phyloP scores from a whole-genome alignment of 768 basidiomycete species.

The Leucogyrophana mollusca region DNA sequence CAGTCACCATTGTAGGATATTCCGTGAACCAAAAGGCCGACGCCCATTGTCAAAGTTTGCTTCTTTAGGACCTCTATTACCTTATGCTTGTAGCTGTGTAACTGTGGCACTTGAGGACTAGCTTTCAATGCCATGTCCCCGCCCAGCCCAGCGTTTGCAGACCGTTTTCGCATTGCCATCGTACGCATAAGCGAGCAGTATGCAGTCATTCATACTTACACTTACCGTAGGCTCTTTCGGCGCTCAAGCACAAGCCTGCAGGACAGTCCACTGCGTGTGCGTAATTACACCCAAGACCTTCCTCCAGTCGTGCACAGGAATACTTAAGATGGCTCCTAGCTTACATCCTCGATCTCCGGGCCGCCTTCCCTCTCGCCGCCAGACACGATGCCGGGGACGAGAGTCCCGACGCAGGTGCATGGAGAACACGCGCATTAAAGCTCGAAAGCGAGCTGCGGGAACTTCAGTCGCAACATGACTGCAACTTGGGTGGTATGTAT shows the following conservation, averaged over 20 bases:
- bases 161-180: constrained; percentile 17
- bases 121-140: too few species aligned
- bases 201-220: neutral
- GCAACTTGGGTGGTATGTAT: constrained; percentile 21
- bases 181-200: constrained; percentile 12
- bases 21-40: too few species aligned
- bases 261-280: constrained; percentile 23
- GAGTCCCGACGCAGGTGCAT: constrained; percentile 2
- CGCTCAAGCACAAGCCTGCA: constrained; percentile 23
- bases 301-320: neutral
- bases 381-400: neutral
- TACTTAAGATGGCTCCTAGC: constrained; percentile 10
- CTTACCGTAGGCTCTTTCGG: constrained; percentile 16
- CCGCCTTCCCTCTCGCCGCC: constrained; percentile 18
- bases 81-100: too few species aligned
- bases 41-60: too few species aligned
- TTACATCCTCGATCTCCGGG: constrained; percentile 24
- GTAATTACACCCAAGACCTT: neutral
- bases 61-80: too few species aligned
- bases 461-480: constrained; percentile 19
- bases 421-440: constrained; percentile 27
- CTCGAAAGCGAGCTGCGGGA: constrained; percentile 23
- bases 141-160: too few species aligned
- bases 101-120: too few species aligned
- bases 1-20: too few species aligned